Evolutionary conservation across 2,329 filamentous ascomycete species (phyloP).

Genomic region (Colletotrichum liriopes): DNA sequence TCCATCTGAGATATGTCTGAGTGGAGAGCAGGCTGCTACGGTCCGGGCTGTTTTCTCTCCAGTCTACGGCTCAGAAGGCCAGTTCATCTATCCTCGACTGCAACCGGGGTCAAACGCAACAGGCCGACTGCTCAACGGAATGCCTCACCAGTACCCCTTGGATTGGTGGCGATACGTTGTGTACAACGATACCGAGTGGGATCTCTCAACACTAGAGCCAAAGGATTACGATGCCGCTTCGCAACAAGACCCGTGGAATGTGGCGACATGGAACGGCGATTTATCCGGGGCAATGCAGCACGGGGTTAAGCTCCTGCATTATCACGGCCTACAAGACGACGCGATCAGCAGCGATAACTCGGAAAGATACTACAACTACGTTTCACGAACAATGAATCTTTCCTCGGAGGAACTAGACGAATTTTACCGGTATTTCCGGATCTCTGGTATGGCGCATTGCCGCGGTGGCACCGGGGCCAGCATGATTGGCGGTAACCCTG

Average conservation of each 20-base stretch:
- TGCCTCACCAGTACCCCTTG: slow-evolving; percentile 18
- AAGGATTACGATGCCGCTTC: slow-evolving; percentile 42
- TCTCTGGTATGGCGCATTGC: slow-evolving; percentile 69
- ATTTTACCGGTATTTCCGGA: slow-evolving; percentile 66
- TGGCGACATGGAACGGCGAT: slow-evolving; percentile 58
- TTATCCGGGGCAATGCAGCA: slow-evolving; percentile 56
- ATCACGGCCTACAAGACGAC: slow-evolving; percentile 61
- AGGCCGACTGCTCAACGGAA: slow-evolving; percentile 13
- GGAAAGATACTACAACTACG: slow-evolving; percentile 64
- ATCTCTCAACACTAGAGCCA: slow-evolving; percentile 9
- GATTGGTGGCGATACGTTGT: slow-evolving; percentile 49
- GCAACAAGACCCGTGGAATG: slow-evolving; percentile 54
- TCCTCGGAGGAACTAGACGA: slow-evolving; percentile 47
- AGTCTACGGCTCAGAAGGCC: slow-evolving; percentile 44
- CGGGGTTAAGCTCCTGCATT: slow-evolving; percentile 63
- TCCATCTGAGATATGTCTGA: slow-evolving; percentile 54
- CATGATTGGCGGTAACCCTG: slow-evolving; percentile 48
- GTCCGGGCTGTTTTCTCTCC: slow-evolving; percentile 53
- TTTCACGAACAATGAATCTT: slow-evolving; percentile 59
- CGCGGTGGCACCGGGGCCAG: slow-evolving; percentile 62
- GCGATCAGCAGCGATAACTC: slow-evolving; percentile 62
- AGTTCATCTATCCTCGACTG: slow-evolving; percentile 59
- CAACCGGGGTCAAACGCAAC: slow-evolving; percentile 61
- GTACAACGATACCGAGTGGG: slow-evolving; percentile 47
- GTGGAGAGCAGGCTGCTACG: slow-evolving; percentile 48